Conservation (phyloP, 2,329 filamentous ascomycete species). For the Zymoseptoria brevis region DNA sequence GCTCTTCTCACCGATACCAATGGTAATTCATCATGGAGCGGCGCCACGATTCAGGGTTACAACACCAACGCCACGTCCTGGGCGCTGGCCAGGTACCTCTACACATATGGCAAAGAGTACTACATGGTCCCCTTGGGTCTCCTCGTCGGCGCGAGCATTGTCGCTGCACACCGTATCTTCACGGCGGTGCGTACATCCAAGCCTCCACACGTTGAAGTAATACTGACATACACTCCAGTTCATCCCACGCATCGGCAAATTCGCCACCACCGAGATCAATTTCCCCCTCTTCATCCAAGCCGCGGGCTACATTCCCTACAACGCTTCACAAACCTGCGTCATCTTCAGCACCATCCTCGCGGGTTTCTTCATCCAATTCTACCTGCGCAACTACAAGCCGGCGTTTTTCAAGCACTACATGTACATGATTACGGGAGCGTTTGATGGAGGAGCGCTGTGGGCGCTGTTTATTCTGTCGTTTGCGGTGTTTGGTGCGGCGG, state of each 20-base stretch:
- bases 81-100: slow-evolving; percentile 48
- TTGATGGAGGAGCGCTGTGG: slow-evolving; percentile 44
- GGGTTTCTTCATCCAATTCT: slow-evolving; percentile 46
- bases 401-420: slow-evolving; percentile 48
- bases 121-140: slow-evolving; percentile 35
- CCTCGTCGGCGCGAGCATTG: slow-evolving; percentile 40
- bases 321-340: slow-evolving; percentile 49
- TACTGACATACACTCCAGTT: slow-evolving; percentile 30
- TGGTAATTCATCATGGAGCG: slow-evolving; percentile 47
- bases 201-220: neutral
- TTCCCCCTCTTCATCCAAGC: slow-evolving; percentile 49
- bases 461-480: slow-evolving; percentile 49
- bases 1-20: slow-evolving; percentile 40
- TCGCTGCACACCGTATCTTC: slow-evolving; percentile 37
- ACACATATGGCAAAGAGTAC: slow-evolving; percentile 34
- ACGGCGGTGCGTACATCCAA: slow-evolving; percentile 24
- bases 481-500: slow-evolving; percentile 43
- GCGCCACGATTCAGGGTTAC: slow-evolving; percentile 41
- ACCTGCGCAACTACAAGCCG: slow-evolving; percentile 46
- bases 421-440: slow-evolving; percentile 47
- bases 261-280: slow-evolving; percentile 37
- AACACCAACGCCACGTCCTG: slow-evolving; percentile 33
- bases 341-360: slow-evolving; percentile 37
- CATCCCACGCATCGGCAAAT: slow-evolving; percentile 37
- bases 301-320: slow-evolving; percentile 49